A percentile compares a stretch with the other conserved stretches of the same genome.
Evolutionary conservation across 805 yeast species (phyloP).

Genomic region (Brettanomyces naardenensis): DNA sequence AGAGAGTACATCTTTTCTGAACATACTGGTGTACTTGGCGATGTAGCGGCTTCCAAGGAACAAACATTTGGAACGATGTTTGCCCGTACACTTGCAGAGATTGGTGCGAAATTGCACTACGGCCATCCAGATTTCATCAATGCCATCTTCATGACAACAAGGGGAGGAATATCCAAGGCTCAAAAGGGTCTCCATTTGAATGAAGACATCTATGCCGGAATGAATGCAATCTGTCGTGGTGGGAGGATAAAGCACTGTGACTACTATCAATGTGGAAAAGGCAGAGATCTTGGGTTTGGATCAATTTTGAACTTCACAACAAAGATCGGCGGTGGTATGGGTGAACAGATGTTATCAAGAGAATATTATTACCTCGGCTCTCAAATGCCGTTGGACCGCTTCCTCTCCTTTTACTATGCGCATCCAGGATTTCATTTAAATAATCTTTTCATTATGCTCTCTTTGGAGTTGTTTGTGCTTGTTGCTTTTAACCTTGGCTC

Average conservation of each 20-base stretch:
- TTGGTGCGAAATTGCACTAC: conserved; percentile 91
- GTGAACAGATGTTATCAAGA: conserved; percentile 87
- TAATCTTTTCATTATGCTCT: conserved; percentile 77
- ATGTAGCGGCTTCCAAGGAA: conserved; percentile 95
- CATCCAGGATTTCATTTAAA: conserved; percentile 96
- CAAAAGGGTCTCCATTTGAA: conserved; percentile 89
- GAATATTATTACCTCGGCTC: conserved; percentile 91
- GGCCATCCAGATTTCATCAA: conserved; percentile 96
- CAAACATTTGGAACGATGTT: conserved; percentile 95
- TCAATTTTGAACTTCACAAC: conserved; percentile 90
- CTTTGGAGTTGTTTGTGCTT: conserved; percentile 82
- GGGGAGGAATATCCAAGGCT: conserved; percentile 95
- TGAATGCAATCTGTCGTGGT: conserved; percentile 81
- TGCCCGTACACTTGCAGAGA: conserved; percentile 87
- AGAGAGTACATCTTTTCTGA: conserved; percentile 93
- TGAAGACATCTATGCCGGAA: conserved; percentile 95
- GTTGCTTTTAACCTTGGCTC: conserved; percentile 76
- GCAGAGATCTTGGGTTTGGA: conserved; percentile 89
- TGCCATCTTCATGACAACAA: conserved; percentile 84
- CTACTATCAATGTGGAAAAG: conserved; percentile 94
- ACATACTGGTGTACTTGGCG: conserved; percentile 87
- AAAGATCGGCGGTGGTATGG: conserved; percentile 98
- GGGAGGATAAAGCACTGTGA: conserved; percentile 95
- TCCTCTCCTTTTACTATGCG: conserved; percentile 89
- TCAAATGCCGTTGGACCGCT: conserved; percentile 79